phyloP scores from a whole-genome alignment of 2,329 filamentous ascomycete species.

The Kalmusia sp. region DNA sequence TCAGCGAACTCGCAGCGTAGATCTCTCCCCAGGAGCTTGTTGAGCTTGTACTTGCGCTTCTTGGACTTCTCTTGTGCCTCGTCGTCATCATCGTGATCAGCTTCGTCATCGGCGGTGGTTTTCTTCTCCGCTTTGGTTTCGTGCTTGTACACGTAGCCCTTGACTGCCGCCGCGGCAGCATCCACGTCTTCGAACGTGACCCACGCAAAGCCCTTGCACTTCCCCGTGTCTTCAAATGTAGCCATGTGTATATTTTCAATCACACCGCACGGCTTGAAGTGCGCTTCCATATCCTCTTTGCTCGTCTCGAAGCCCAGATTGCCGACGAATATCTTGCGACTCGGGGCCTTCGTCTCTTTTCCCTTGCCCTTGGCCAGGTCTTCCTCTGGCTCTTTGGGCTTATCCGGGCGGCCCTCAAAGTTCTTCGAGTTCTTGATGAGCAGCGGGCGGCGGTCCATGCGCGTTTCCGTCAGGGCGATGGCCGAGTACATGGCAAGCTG shows the following conservation, averaged over 20 bases:
- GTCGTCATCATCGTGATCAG: conserved; percentile 61
- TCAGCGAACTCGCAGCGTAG: conserved; percentile 94
- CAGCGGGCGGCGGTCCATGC: conserved; percentile 77
- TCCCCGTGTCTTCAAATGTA: conserved; percentile 94
- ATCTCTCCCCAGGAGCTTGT: conserved; percentile 78
- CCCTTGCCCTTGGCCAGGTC: conserved; percentile 36
- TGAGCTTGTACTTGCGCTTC: conserved; percentile 77
- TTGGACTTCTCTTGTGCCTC: conserved; percentile 55
- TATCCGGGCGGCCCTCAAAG: conserved; percentile 87
- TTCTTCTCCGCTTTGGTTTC: conserved; percentile 55
- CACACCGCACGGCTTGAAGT: conserved; percentile 85
- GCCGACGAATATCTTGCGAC: conserved; percentile 83
- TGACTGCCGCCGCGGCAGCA: conserved; percentile 77
- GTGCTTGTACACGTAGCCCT: conserved; percentile 78
- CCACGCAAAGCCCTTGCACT: conserved; percentile 98
- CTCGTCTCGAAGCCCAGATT: conserved; percentile 61
- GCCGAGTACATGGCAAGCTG: conserved; percentile 75
- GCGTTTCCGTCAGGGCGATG: conserved; percentile 83
- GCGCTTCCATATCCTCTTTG: conserved; percentile 78
- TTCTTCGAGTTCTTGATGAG: conserved; percentile 93
- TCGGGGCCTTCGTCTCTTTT: conserved; percentile 65
- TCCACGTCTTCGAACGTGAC: conserved; percentile 85
- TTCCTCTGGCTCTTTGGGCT: conserved; percentile 53
- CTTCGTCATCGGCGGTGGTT: too few relatives aligned
- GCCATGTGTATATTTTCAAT: conserved; percentile 86